Evolutionary conservation across 1,139 yeast species (phyloP).

Genomic region (Hemisphaericaspora subhashii): DNA sequence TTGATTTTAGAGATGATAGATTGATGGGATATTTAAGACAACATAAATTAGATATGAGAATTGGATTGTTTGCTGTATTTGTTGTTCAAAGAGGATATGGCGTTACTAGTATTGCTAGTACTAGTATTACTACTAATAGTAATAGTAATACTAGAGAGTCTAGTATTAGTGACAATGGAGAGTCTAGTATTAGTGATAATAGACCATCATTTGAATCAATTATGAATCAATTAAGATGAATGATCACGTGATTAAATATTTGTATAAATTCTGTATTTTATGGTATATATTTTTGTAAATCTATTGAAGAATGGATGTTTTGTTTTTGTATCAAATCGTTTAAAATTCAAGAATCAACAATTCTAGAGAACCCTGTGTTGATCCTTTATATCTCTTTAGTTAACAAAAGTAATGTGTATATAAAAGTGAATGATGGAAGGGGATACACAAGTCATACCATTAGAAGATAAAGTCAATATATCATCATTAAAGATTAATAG

Average conservation of each 20-base stretch:
- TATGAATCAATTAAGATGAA: slow-evolving; percentile 3
- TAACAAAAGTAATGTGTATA: neutral
- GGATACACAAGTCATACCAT: neutral
- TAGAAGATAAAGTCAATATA: neutral
- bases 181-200: too few species aligned
- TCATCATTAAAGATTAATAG: slow-evolving; percentile 1
- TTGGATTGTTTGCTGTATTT: slow-evolving; percentile 45
- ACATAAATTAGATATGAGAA: slow-evolving; percentile 17
- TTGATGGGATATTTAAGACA: slow-evolving; percentile 29
- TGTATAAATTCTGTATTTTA: too few species aligned
- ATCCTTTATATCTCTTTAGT: neutral
- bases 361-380: neutral
- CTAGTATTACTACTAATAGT: neutral
- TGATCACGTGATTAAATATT: too few species aligned
- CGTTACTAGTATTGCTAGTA: slow-evolving; percentile 5
- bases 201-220: too few species aligned
- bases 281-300: neutral
- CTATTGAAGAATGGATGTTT: slow-evolving; percentile 1
- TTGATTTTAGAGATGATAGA: slow-evolving; percentile 29
- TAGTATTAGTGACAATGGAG: too few species aligned
- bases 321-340: neutral
- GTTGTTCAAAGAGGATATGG: slow-evolving; percentile 46
- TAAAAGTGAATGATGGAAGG: neutral
- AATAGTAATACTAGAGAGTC: too few species aligned
- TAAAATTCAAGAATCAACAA: neutral